Evolutionary conservation across 2,329 filamentous ascomycete genomes (phyloP).

Genomic region (Colletotrichum sansevieriae): DNA sequence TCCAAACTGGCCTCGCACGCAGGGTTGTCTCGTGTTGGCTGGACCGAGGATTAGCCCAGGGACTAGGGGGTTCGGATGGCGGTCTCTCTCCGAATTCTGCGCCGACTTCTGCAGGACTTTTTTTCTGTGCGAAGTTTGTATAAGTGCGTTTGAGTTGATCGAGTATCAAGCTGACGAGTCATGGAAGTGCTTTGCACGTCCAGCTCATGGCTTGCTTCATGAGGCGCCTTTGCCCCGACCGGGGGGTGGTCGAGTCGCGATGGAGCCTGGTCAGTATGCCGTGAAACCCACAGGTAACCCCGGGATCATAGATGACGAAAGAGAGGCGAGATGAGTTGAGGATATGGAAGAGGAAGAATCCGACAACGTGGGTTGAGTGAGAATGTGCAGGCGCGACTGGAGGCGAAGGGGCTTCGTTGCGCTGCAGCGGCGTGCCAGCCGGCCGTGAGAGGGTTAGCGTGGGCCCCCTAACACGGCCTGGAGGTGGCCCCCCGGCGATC

Average conservation of each 20-base stretch:
- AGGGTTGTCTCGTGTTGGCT: conserved; percentile 30
- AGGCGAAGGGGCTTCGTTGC: conserved; percentile 31
- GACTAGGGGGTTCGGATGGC: conserved; percentile 26
- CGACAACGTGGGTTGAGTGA: conserved; percentile 1
- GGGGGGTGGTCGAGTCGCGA: conserved; percentile 9
- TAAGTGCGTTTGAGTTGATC: neutral
- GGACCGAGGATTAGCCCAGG: conserved; percentile 32
- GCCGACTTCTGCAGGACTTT: conserved; percentile 1
- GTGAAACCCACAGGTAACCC: neutral
- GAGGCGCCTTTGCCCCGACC: conserved; percentile 10
- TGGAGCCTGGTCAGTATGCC: conserved; percentile 1
- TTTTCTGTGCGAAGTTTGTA: too few relatives aligned
- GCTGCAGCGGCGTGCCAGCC: conserved; percentile 20
- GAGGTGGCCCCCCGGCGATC: neutral
- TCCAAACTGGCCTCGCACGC: conserved; percentile 31
- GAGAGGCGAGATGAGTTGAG: conserved; percentile 25
- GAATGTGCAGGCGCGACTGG: neutral
- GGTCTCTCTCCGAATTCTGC: neutral
- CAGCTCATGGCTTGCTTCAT: conserved; percentile 25
- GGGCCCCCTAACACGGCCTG: neutral
- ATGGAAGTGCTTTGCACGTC: conserved; percentile 12
- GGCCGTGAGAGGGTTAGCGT: conserved; percentile 16
- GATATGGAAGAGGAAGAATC: conserved; percentile 14
- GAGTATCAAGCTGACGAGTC: conserved; percentile 14
- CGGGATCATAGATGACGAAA: conserved; percentile 17